Evolutionary conservation across 2,329 filamentous ascomycete genomes (phyloP), one percentile per base, ranked within the genome.

Genomic region (Arthrinium puccinioides): DNA sequence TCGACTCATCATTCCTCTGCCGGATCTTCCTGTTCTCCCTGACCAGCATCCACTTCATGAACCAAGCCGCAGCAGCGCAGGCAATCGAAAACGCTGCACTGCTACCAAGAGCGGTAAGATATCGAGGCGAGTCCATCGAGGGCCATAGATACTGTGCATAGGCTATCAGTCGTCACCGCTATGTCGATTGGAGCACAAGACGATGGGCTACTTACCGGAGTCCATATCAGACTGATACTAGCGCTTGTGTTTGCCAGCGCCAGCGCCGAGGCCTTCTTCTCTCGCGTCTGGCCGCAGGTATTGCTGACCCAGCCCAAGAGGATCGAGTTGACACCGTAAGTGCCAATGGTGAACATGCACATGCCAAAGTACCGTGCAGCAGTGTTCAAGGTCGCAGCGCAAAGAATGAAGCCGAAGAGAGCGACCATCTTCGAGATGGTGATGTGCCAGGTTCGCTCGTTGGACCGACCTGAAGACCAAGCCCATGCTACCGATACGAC

Each of bases 401-500:
- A 56, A 16, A 59, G 49, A 9, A 66, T 47, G 29, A 69, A 69
- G 2, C 67, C 67, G 0, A 57, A 51, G 2, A 70, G 48, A 2
- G 65, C 63, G 11, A 60, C 44, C 4, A 53, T 41, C 16, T 70
- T 59, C 6, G 64, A 65, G 4, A 52, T 54, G 1, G 66, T 69
- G 34, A 70, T 69, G 36, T 71, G 67, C 64, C 64, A 70, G 1
- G 66, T 70, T 6, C 66, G 60, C 42, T 71, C 67, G 32, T 69
- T 62, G 39, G 65, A 55, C 3, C 60, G 59, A 2, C 69, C 70
- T 3, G 68, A 71, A 32, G 60, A 69, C 60, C 63, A 70, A 1
- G 65, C 67, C 11, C 65, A 64, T 10, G 59, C 45, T 23, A 73
- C 65, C 7, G 66, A 66, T 3, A 61, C 59, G 0, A 57, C 61